Conservation (phyloP, 2,329 filamentous ascomycete genomes). For the Rutstroemia sp. region DNA sequence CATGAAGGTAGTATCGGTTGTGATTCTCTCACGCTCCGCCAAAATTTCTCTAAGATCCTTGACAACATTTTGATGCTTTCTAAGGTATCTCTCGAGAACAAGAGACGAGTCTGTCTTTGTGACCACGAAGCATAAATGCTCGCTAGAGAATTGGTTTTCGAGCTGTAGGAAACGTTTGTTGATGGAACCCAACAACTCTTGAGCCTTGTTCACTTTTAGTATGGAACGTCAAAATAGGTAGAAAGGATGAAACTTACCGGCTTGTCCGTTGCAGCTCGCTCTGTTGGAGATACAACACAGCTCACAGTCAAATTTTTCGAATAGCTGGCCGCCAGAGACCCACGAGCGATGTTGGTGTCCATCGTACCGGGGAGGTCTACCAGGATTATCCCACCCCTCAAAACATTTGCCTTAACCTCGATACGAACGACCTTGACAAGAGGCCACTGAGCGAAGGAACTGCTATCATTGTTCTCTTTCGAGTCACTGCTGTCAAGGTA, state of each 20-base stretch:
- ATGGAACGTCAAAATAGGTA: too few species aligned
- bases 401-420: conserved; percentile 8
- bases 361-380: conserved; percentile 19
- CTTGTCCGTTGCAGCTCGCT: conserved; percentile 13
- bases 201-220: conserved; percentile 7
- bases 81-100: conserved; percentile 7
- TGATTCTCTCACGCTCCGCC: background rate
- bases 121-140: conserved; percentile 17
- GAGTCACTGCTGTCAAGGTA: conserved; percentile 11
- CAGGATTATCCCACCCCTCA: conserved; percentile 15
- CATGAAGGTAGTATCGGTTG: background rate
- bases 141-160: conserved; percentile 14
- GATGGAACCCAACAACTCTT: conserved; percentile 15
- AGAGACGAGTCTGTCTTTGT: conserved; percentile 13
- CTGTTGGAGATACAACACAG: conserved; percentile 13
- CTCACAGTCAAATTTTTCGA: conserved; percentile 14
- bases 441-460: conserved; percentile 17
- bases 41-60: background rate
- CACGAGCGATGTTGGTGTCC: conserved; percentile 18
- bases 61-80: conserved; percentile 5
- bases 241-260: background rate
- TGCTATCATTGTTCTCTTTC: background rate
- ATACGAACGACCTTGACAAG: conserved; percentile 16
- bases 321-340: conserved; percentile 11
- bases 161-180: conserved; percentile 14